Conservation (phyloP, 1,284 basidiomycete genomes). For the Ganoderma lucidum region DNA sequence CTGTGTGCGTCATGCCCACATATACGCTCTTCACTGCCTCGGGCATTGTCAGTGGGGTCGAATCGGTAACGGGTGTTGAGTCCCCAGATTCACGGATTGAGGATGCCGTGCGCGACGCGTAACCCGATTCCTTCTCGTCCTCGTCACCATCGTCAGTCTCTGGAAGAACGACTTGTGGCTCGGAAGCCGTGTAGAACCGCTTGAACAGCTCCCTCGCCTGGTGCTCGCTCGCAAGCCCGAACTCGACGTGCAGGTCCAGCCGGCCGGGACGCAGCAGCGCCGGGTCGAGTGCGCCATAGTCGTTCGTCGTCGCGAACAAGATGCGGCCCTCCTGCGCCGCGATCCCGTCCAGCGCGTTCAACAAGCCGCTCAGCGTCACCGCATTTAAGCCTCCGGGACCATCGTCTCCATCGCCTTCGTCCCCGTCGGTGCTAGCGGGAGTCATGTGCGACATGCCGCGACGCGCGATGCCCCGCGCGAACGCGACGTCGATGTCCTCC, state of each 20-base stretch:
- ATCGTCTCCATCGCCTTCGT: slow-evolving; percentile 25
- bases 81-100: slow-evolving; percentile 1
- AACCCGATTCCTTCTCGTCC: slow-evolving; percentile 32
- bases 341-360: slow-evolving; percentile 80
- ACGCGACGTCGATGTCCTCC: slow-evolving; percentile 84
- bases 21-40: slow-evolving; percentile 28
- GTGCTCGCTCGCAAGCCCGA: slow-evolving; percentile 70
- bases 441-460: slow-evolving; percentile 43
- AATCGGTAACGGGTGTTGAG: background rate
- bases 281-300: slow-evolving; percentile 69
- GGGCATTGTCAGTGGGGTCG: slow-evolving; percentile 11
- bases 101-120: slow-evolving; percentile 12
- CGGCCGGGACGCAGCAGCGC: slow-evolving; percentile 81
- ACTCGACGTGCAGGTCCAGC: slow-evolving; percentile 80
- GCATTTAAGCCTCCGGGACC: slow-evolving; percentile 32
- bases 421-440: slow-evolving; percentile 18
- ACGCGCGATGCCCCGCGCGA: slow-evolving; percentile 59
- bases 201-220: slow-evolving; percentile 66
- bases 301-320: slow-evolving; percentile 81
- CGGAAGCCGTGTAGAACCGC: slow-evolving; percentile 58
- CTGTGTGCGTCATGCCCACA: slow-evolving; percentile 42
- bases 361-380: slow-evolving; percentile 72
- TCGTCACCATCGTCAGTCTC: background rate
- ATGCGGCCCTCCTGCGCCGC: slow-evolving; percentile 80
- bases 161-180: slow-evolving; percentile 36